Evolutionary conservation across 129 eudicot species (phyloP).

Genomic region (Gnaphalium uliginosum): DNA sequence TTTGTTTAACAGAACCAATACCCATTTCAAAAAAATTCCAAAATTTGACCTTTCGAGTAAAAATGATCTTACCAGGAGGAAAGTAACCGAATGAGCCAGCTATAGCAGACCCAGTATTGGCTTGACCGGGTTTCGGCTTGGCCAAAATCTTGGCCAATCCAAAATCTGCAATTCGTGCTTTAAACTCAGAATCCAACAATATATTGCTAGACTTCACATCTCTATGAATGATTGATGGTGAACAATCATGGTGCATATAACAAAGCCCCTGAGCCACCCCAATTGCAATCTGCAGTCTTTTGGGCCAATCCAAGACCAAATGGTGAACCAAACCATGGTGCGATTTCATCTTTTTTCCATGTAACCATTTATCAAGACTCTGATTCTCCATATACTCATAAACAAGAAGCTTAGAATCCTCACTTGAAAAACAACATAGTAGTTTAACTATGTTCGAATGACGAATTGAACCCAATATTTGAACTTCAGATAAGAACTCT

Average conservation of each 20-base stretch:
- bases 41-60: constrained; percentile 1
- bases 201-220: constrained; percentile 85
- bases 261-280: constrained; percentile 83
- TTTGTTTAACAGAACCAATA: constrained; percentile 1
- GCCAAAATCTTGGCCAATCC: constrained; percentile 66
- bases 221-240: constrained; percentile 68
- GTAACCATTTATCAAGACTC: constrained; percentile 88
- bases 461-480: constrained; percentile 74
- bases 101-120: constrained; percentile 64
- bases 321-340: constrained; percentile 29
- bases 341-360: constrained; percentile 48
- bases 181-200: constrained; percentile 63
- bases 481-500: constrained; percentile 75
- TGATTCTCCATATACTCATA: constrained; percentile 93
- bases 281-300: constrained; percentile 62
- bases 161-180: constrained; percentile 74
- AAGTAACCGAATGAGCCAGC: constrained; percentile 88
- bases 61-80: constrained; percentile 72
- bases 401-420: constrained; percentile 82
- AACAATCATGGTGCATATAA: constrained; percentile 80
- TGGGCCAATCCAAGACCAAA: constrained; percentile 66
- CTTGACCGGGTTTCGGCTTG: constrained; percentile 54
- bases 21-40: not conserved
- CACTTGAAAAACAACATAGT: constrained; percentile 77
- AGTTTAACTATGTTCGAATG: constrained; percentile 87